A percentile compares a stretch with the other conserved stretches of the same genome.
These are phyloP conservation scores for Tricholoma flavovirens DNA, from an alignment of 768 basidiomycete genomes.

Conservation along the genomic window DNA sequence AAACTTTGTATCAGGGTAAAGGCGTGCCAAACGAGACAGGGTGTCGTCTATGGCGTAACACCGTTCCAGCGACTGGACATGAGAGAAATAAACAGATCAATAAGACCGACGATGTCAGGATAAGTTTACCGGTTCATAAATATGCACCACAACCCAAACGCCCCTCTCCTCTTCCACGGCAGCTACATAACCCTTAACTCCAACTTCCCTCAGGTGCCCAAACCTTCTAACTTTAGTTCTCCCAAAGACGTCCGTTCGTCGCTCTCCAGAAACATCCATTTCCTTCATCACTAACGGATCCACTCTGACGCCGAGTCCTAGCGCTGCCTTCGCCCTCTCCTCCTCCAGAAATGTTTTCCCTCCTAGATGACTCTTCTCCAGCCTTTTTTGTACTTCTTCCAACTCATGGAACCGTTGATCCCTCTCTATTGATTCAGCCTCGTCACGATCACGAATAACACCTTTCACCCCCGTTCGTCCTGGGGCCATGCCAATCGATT, in stretches of 20 bases:
- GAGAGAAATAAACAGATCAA: conserved; percentile 4
- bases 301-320: conserved; percentile 36
- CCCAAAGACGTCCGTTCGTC: conserved; percentile 41
- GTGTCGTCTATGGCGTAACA: conserved; percentile 68
- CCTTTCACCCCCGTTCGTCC: conserved; percentile 87
- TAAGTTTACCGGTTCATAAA: conserved; percentile 69
- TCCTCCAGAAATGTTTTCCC: conserved; percentile 77
- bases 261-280: conserved; percentile 26
- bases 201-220: conserved; percentile 80
- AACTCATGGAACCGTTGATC: conserved; percentile 48
- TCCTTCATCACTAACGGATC: conserved; percentile 43
- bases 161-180: conserved; percentile 72
- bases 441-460: conserved; percentile 75
- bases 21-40: conserved; percentile 62
- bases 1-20: conserved; percentile 70
- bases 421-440: conserved; percentile 54
- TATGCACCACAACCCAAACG: conserved; percentile 80
- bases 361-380: conserved; percentile 62
- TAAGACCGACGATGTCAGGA: not conserved
- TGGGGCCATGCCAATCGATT: conserved; percentile 80
- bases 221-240: conserved; percentile 50
- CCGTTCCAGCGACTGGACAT: conserved; percentile 60
- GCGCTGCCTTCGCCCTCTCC: conserved; percentile 48
- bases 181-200: conserved; percentile 60
- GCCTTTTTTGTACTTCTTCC: conserved; percentile 43